A percentile compares a stretch with the other conserved stretches of the same genome.
Evolutionary conservation across 331 rosid genomes (phyloP).

Genomic region (Acacia pycnantha): DNA sequence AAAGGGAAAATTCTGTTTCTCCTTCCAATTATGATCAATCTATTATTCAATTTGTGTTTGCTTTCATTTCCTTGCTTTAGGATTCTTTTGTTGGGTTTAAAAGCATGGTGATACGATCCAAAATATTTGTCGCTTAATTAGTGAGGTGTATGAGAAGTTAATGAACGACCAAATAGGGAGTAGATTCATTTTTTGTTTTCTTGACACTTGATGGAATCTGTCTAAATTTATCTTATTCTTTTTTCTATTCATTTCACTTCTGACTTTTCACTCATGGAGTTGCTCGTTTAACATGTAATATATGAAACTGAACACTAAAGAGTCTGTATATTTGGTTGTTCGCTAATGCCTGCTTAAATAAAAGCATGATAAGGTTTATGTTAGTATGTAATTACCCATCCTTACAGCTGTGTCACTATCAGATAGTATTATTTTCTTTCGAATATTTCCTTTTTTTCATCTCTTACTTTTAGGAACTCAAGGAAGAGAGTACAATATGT

Average conservation of each 20-base stretch:
- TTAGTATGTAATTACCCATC: too few species aligned
- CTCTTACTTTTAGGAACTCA: too few species aligned
- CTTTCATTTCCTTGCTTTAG: background rate
- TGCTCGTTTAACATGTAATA: background rate
- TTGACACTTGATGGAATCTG: background rate
- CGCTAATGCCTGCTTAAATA: background rate
- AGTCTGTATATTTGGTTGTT: background rate
- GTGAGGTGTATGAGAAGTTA: background rate
- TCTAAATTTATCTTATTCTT: background rate
- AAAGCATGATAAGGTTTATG: background rate
- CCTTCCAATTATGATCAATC: too few species aligned
- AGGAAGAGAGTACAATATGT: too few species aligned
- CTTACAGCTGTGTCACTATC: too few species aligned
- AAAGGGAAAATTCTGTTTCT: too few species aligned
- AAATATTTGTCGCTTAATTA: background rate
- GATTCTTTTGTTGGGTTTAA: background rate
- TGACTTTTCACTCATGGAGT: background rate
- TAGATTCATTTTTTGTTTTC: background rate
- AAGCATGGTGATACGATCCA: background rate
- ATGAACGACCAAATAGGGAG: background rate
- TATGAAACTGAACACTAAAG: background rate
- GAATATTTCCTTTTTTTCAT: too few species aligned
- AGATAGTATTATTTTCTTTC: too few species aligned
- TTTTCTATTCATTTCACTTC: background rate
- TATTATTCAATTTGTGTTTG: background rate